Evolutionary conservation across 2,329 filamentous ascomycete genomes (phyloP), one percentile per base, ranked within the genome.

Genomic region (Rhynchosporium secalis): DNA sequence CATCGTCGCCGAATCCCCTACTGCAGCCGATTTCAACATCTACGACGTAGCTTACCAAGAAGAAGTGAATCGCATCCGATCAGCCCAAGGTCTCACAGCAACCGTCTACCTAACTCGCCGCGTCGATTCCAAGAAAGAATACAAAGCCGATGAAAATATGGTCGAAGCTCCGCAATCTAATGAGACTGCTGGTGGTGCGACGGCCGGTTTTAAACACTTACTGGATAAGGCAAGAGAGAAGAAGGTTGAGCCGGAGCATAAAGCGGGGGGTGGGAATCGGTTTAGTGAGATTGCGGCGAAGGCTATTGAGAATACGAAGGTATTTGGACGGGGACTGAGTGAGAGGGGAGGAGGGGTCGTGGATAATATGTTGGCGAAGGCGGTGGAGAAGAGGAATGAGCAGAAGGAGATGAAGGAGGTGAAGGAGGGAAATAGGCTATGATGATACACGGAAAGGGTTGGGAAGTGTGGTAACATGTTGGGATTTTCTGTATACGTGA

Each of bases 11-110:
- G 92, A 96, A 75, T 96, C 91, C 1, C 94, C 94, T 2, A 88
- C 88, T 0, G 89, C 88, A 1, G 90, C 91, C 5, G 92, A 96
- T 64, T 91, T 91, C 69, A 87, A 95, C 72, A 88, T 98, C 62
- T 97, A 96, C 74, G 91, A 96, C 74, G 86, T 84, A 0, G 94
- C 94, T 0, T 97, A 96, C 73, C 86, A 91, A 71, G 85, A 90
- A 64, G 91, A 97, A 76, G 84, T 95, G 33, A 83, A 89, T 62
- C 83, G 88, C 15, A 94, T 97, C 70, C 76, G 83, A 36, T 75
- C 78, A 66, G 72, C 77, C 65, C 72, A 79, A 69, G 77, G 79
- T 61, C 74, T 76, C 31, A 71, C 74, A 40, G 80, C 86, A 1
- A 86, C 81, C 20, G 79, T 90, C 15, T 89, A 88, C 68, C 72